Conservation (phyloP, 176 grass and related monocot genomes). For the Oryza punctata region DNA sequence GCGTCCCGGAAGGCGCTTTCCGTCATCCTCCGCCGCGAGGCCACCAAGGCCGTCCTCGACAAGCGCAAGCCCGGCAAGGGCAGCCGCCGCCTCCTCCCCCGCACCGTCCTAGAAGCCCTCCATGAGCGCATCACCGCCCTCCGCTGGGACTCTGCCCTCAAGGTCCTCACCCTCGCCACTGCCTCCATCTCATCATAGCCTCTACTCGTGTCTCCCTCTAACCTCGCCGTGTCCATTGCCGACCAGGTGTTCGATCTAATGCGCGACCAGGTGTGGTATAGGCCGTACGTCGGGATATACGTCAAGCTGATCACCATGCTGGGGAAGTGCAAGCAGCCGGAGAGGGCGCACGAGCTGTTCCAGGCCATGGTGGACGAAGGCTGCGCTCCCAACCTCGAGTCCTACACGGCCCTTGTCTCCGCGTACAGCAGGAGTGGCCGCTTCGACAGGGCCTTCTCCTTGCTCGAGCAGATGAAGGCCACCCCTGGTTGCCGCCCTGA, state of each 20-base stretch:
- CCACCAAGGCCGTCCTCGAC: slow-evolving; percentile 88
- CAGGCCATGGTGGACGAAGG: slow-evolving; percentile 85
- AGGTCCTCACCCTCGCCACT: slow-evolving; percentile 40
- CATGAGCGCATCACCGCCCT: slow-evolving; percentile 79
- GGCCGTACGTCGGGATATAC: slow-evolving; percentile 77
- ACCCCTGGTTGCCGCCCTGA: slow-evolving; percentile 70
- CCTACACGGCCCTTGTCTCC: slow-evolving; percentile 80
- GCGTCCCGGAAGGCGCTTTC: slow-evolving; percentile 86
- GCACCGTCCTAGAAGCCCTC: slow-evolving; percentile 86
- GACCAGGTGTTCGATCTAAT: slow-evolving; percentile 88
- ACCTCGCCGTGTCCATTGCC: not conserved
- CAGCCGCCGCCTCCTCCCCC: slow-evolving; percentile 79
- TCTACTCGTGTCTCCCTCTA: not conserved
- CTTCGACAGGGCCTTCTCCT: slow-evolving; percentile 61
- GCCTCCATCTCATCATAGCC: not conserved
- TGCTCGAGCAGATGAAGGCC: slow-evolving; percentile 82
- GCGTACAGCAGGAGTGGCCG: slow-evolving; percentile 81
- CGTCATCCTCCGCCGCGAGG: slow-evolving; percentile 86
- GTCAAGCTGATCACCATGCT: slow-evolving; percentile 96
- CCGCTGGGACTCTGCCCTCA: slow-evolving; percentile 88
- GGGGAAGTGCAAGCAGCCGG: slow-evolving; percentile 88
- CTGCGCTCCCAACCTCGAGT: slow-evolving; percentile 75
- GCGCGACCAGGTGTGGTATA: slow-evolving; percentile 91
- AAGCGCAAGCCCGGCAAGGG: slow-evolving; percentile 68
- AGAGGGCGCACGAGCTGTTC: slow-evolving; percentile 82